phyloP scores from a whole-genome alignment of 371 early-diverging fungal genomes.

The Saksenaea oblongispora region DNA sequence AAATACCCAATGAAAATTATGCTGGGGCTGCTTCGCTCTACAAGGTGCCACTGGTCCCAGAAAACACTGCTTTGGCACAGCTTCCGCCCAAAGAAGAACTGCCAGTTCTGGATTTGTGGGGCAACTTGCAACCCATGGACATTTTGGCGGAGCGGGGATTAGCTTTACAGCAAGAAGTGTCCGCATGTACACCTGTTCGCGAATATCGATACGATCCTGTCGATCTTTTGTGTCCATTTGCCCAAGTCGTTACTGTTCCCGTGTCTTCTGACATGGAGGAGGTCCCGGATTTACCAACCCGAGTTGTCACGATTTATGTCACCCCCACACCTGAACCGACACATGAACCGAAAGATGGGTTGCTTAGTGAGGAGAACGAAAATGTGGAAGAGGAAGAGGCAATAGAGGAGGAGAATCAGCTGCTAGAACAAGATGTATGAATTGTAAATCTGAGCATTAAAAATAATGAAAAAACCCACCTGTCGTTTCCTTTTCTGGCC shows the following conservation, averaged over 20 bases:
- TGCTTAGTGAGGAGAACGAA: background rate
- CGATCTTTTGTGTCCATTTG: conserved; percentile 50
- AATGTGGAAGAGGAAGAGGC: background rate
- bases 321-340: background rate
- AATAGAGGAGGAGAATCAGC: background rate
- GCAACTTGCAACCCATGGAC: conserved; percentile 29
- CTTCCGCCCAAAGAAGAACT: conserved; percentile 26
- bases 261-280: conserved; percentile 33
- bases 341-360: background rate
- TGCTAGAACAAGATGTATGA: background rate
- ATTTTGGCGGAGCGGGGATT: conserved; percentile 44
- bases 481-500: background rate
- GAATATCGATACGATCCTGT: conserved; percentile 37
- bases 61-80: conserved; percentile 26
- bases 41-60: conserved; percentile 52
- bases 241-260: conserved; percentile 28
- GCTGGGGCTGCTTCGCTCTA: conserved; percentile 39
- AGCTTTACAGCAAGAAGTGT: conserved; percentile 47
- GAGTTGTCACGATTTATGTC: conserved; percentile 29
- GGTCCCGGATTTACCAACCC: conserved; percentile 30
- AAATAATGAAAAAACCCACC: background rate
- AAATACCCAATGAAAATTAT: conserved; percentile 41
- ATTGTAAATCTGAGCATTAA: conserved; percentile 2
- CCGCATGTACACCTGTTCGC: conserved; percentile 45
- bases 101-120: conserved; percentile 58